Evolutionary conservation across 2,329 filamentous ascomycete species (phyloP).

Genomic region (Bipolaris victoriae): DNA sequence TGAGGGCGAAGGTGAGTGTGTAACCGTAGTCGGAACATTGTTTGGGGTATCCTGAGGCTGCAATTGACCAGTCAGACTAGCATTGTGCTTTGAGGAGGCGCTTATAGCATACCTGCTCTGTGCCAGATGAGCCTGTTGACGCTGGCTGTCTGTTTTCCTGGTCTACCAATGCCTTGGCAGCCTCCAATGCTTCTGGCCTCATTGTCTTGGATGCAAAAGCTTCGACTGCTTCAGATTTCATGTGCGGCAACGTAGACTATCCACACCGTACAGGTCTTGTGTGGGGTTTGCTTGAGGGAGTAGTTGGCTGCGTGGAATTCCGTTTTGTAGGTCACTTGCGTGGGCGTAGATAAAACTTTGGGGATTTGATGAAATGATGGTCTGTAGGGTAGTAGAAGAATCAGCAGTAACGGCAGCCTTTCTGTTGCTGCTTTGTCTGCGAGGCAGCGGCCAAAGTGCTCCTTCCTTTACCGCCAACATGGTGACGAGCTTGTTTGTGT

Average conservation of each 20-base stretch:
- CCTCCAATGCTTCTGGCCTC: constrained; percentile 25
- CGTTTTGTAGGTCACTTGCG: background rate
- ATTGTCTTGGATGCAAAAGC: constrained; percentile 26
- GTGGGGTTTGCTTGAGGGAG: background rate
- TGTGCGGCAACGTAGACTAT: background rate
- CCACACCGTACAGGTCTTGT: no score
- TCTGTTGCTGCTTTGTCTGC: background rate
- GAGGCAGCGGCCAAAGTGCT: background rate
- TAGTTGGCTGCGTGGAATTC: background rate
- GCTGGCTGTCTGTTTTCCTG: background rate
- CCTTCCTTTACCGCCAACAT: background rate
- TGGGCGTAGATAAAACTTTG: background rate
- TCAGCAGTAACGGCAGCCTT: background rate
- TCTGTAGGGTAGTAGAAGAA: no score
- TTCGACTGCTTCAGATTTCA: constrained; percentile 27
- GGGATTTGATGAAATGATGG: no score
- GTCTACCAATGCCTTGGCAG: constrained; percentile 7
- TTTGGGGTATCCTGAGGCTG: background rate
- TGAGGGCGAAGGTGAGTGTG: constrained; percentile 14
- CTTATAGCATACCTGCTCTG: constrained; percentile 6
- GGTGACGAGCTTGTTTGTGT: background rate
- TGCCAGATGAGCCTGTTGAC: background rate
- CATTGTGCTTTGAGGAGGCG: background rate
- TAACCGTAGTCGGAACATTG: background rate
- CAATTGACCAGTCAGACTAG: background rate